These are phyloP conservation scores for Xylariaceae sp. DNA, from an alignment of 2,329 filamentous ascomycete genomes.

Conservation along the genomic window DNA sequence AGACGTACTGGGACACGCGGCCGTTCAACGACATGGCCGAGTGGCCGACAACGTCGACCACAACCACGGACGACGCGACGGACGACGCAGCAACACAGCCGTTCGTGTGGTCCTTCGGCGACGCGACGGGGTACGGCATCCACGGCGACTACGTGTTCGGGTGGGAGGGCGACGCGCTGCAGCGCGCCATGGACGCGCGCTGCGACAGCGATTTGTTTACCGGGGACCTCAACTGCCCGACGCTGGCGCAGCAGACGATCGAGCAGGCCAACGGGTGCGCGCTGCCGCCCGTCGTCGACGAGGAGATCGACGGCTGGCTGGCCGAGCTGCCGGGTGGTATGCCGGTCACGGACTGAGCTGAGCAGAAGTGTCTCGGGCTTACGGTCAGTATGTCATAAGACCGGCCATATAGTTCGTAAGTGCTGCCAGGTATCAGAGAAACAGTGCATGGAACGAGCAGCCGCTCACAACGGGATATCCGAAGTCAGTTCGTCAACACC, in stretches of 20 bases:
- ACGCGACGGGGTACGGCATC: constrained; percentile 24
- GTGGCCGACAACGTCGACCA: constrained; percentile 27
- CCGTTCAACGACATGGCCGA: constrained; percentile 26
- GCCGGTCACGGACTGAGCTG: constrained; percentile 18
- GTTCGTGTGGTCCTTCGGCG: constrained; percentile 25
- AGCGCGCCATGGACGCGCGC: constrained; percentile 26
- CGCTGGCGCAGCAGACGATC: constrained; percentile 20
- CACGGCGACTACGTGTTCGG: constrained; percentile 35
- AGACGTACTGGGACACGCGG: constrained; percentile 32
- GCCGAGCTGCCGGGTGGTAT: constrained; percentile 18
- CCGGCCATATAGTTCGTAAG: too few relatives aligned
- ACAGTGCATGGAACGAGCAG: too few relatives aligned
- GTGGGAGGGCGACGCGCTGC: constrained; percentile 32
- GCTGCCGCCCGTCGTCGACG: constrained; percentile 19
- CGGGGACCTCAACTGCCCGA: constrained; percentile 22
- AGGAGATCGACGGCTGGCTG: constrained; percentile 28
- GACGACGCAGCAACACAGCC: too few relatives aligned
- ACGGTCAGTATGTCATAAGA: too few relatives aligned
- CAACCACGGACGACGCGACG: too few relatives aligned
- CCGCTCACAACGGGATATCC: too few relatives aligned
- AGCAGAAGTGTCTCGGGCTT: too few relatives aligned
- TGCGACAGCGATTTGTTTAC: constrained; percentile 26
- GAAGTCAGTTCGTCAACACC: too few relatives aligned
- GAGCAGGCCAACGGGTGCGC: constrained; percentile 26
- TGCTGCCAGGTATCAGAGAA: too few relatives aligned